These are phyloP conservation scores for Boletus coccyginus DNA, from an alignment of 768 basidiomycete species.

Conservation along the genomic window DNA sequence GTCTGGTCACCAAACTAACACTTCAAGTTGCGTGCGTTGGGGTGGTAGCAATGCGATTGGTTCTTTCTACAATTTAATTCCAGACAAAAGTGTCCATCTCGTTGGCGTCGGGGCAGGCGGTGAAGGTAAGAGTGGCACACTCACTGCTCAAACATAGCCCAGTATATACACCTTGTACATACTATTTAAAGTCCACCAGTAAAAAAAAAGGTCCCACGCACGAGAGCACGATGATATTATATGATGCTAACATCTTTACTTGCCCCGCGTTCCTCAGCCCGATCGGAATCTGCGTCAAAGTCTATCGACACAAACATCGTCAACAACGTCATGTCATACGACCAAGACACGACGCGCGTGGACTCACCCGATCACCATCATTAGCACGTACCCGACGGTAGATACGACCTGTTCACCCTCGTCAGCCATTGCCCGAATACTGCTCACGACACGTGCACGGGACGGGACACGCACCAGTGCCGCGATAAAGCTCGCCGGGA, in stretches of 20 bases:
- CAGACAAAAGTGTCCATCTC: not conserved
- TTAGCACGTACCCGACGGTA: conserved; percentile 16
- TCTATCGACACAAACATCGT: not conserved
- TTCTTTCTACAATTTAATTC: not conserved
- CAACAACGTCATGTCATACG: not conserved
- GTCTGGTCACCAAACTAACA: too few species aligned
- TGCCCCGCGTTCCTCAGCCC: not conserved
- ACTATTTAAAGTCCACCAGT: not conserved
- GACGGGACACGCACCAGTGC: conserved; percentile 50
- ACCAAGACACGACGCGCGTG: not conserved
- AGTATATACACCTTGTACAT: too few species aligned
- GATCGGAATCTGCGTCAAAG: not conserved
- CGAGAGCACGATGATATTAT: not conserved
- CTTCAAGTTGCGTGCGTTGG: not conserved
- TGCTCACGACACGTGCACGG: too few species aligned
- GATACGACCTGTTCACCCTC: conserved; percentile 14
- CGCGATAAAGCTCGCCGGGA: conserved; percentile 92
- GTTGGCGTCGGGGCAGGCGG: not conserved
- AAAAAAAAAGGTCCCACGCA: not conserved
- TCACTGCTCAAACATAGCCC: too few species aligned
- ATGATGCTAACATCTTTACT: not conserved
- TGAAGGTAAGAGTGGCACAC: not conserved
- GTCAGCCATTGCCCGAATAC: not conserved
- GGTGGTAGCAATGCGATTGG: not conserved
- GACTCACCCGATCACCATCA: conserved; percentile 17